Evolutionary conservation across 805 yeast genomes (phyloP), one percentile per base, ranked within the genome.

Genomic region (Lipomyces yamanashiensis): DNA sequence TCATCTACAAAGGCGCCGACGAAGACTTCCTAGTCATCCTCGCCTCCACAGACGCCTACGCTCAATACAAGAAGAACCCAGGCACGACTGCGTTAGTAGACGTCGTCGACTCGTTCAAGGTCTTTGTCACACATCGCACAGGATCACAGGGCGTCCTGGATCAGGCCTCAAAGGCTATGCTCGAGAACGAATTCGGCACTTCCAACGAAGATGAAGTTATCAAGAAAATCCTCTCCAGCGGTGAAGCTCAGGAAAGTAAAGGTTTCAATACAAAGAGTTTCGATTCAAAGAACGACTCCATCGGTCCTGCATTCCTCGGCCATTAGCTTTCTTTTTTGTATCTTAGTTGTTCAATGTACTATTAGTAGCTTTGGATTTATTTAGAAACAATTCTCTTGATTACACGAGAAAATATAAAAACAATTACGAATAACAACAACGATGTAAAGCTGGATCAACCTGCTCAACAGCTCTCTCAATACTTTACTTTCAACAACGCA

Each of bases 61-160:
- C 83, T 3, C 77, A 81, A 44, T 89, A 79, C 76, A 75, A 74
- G 56, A 78, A 79, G 33, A 84, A 84, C 44, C 64, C 78, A 0
- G 70, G 81, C 40, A 76, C 85, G 13, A 75, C 85, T 21, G 87
- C 93, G 23, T 77, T 87, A 62, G 78, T 85, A 12, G 86, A 84
- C 47, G 82, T 88, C 4, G 85, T 89, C 0, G 86, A 87, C 0
- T 79, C 82, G 8, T 89, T 83, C 78, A 83, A 87, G 71, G 81
- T 90, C n/a, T 91, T 81, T 73, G 80, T 83, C 23, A 83, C 84
- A 61, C 81, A 81, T 64, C 61, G 47, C 28, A 88, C 89, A 47
- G 96, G 96, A 39, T 77, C 85, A 2, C 89, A 85, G 70, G 96
- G 96, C 61, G 80, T 82, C 8, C 73, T 88, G 33, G 89, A 87